Base-by-base conservation (phyloP, 495 filamentous ascomycete species). In the Daldinia concentrica region DNA sequence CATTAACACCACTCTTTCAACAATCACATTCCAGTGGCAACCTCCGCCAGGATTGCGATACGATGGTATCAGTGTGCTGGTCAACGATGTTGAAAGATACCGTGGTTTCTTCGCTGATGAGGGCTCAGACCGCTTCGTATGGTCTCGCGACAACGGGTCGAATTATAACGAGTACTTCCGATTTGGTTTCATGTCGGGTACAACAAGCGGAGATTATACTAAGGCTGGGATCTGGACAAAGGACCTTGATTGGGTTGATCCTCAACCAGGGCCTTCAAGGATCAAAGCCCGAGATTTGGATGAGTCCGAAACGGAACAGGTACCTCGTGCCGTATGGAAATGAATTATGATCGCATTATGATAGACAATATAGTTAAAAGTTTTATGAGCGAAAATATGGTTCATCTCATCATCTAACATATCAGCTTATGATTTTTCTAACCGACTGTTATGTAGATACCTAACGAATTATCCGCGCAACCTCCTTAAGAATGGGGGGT, bases 31-130 rank as follows among this genome's bases (percentile, higher is more conserved):
- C 29, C 81, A 86, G 9, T 85, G 84, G 68, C 81, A 85, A 26
- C 68, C 83, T 6, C 72, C 82, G 14, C 82, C 83, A 82, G 91
- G 80, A 81, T 87, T 83, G 82, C 87, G 30, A 84, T 95, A 82
- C 59, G 87, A 97, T 74, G 95, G 95, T 0, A 84, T 98, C 17
- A 95, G 92, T 66, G 88, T 98, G 17, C 80, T 99, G 0, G 90
- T 99, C 26, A 97, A 99, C 75, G 95, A 99, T 68, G 95, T 99
- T 0, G 95, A 99, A 78, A 83, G 94, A 64, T 95, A 88, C 79
- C 80, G 90, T 9, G 86, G 85, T 6, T 93, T 82, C 72, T 85
- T 77, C 50, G 70, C 76, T 14, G 81, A 84, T 68, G 86, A 88
- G 60, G 77, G 66, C 32, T 62, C 77, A 1, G 84, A 80, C 51